Evolutionary conservation across 495 filamentous ascomycete species (phyloP), one percentile per base, ranked within the genome.

Genomic region (Annulohypoxylon maeteangense): DNA sequence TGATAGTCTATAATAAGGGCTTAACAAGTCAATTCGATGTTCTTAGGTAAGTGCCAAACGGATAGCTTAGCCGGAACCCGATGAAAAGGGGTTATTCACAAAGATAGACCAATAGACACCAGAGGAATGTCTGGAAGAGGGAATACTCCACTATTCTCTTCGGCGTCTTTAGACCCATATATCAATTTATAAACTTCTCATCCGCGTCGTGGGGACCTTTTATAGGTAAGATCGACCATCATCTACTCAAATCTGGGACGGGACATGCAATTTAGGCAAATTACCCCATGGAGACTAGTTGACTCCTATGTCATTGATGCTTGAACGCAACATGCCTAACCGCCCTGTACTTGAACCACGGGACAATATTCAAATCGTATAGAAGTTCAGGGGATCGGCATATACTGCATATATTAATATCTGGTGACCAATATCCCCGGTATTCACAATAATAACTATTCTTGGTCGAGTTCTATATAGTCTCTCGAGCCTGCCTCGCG

Each of bases 211-310:
- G 54, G 44, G 44, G 22, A 44, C 62, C 44, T 34, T 38, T 68
- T 73, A 10, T 7, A 65, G 70, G 36, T 40, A 68, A 62, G 65
- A 73, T 73, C 70, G 40, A 29, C 70, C 32, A 31, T 57, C 4
- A 25, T 65, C 25, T 65, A 57, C 31, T 62, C 0, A 53, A 45
- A 23, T 34, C 61, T 16, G 62, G 44, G 65, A 62, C 59, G 50
- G 70, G 47, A 53, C 38, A 55, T 58, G 50, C 22, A 57, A 66
- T 73, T 73, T 73, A 73, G 70, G 65, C 70, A 73, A 31, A 73
- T 73, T 68, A 29, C 29, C 31, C 23, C 65, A 12, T 20, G 16
- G 20, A 44, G 31, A 68, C 50, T 62, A 36, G 44, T 18, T 29
- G 18, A 18, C 12, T 7, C 11, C 55, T 57, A 73, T 65, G 61